phyloP scores from a whole-genome alignment of 2,329 filamentous ascomycete species.

The Nigrospora oryzae region DNA sequence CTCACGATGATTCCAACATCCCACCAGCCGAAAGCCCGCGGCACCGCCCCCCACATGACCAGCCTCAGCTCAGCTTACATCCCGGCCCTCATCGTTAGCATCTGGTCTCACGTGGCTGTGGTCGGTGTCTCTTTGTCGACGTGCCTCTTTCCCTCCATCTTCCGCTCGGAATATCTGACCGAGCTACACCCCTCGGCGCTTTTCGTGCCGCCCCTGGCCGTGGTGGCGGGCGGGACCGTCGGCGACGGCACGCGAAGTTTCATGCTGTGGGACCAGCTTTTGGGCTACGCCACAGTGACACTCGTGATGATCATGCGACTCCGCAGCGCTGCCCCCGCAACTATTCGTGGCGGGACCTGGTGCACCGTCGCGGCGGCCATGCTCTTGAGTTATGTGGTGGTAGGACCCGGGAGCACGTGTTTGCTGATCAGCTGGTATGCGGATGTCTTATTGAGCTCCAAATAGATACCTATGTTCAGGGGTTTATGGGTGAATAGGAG shows the following conservation, averaged over 20 bases:
- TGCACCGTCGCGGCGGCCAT: background rate
- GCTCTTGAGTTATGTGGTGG: background rate
- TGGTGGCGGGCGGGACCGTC: background rate
- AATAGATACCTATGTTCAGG: too few relatives aligned
- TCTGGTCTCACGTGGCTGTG: background rate
- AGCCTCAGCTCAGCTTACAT: background rate
- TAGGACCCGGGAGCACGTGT: background rate
- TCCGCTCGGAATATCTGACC: background rate
- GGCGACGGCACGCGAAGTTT: constrained; percentile 1
- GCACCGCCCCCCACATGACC: background rate
- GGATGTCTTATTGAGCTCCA: background rate
- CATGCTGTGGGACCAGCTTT: constrained; percentile 2
- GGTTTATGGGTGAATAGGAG: too few relatives aligned
- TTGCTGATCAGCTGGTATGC: background rate
- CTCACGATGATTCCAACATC: background rate
- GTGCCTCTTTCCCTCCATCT: constrained; percentile 1
- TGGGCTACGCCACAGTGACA: background rate
- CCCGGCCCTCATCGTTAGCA: background rate
- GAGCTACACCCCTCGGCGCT: background rate
- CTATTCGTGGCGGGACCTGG: background rate
- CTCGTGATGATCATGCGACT: background rate
- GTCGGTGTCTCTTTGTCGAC: constrained; percentile 1
- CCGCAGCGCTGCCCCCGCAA: background rate
- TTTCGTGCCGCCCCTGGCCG: background rate
- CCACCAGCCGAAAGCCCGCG: background rate